Percentiles rank a stretch among this genome's conserved stretches.
Conservation (phyloP, 2,329 filamentous ascomycete genomes). For the Podosphaera aphanis region DNA sequence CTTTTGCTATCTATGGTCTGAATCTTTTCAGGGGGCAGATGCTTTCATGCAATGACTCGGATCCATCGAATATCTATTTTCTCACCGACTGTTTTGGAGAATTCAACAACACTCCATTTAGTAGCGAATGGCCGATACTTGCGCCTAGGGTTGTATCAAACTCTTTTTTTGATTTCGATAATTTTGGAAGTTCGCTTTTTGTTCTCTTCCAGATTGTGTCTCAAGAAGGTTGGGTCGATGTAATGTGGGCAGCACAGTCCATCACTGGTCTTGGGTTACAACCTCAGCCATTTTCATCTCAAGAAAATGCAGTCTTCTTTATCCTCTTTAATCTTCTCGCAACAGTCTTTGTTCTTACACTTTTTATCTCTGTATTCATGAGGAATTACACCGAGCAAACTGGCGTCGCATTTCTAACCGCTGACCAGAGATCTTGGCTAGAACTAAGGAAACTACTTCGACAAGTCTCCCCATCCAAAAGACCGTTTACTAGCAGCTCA, state of each 20-base stretch:
- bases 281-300: conserved; percentile 41
- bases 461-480: conserved; percentile 86
- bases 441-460: conserved; percentile 77
- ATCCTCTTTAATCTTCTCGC: conserved; percentile 89
- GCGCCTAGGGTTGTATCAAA: conserved; percentile 65
- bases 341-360: conserved; percentile 83
- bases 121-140: conserved; percentile 51
- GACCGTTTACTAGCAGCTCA: conserved; percentile 56
- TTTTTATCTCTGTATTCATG: conserved; percentile 99
- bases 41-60: conserved; percentile 52
- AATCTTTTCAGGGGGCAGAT: conserved; percentile 79
- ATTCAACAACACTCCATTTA: conserved; percentile 51
- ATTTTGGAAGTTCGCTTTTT: conserved; percentile 81
- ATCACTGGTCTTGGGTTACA: conserved; percentile 60
- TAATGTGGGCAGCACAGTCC: conserved; percentile 63
- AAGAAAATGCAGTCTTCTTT: conserved; percentile 85
- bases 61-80: conserved; percentile 27
- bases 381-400: conserved; percentile 98
- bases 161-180: conserved; percentile 75
- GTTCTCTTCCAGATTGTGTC: conserved; percentile 97
- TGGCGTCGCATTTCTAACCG: conserved; percentile 82
- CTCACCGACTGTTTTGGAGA: conserved; percentile 66
- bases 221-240: conserved; percentile 91
- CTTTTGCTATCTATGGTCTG: conserved; percentile 86
- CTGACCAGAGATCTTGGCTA: conserved; percentile 90